Evolutionary conservation across 1,284 basidiomycete genomes (phyloP), one percentile per base, ranked within the genome.

Genomic region (Tilletiopsis washingtonensis): DNA sequence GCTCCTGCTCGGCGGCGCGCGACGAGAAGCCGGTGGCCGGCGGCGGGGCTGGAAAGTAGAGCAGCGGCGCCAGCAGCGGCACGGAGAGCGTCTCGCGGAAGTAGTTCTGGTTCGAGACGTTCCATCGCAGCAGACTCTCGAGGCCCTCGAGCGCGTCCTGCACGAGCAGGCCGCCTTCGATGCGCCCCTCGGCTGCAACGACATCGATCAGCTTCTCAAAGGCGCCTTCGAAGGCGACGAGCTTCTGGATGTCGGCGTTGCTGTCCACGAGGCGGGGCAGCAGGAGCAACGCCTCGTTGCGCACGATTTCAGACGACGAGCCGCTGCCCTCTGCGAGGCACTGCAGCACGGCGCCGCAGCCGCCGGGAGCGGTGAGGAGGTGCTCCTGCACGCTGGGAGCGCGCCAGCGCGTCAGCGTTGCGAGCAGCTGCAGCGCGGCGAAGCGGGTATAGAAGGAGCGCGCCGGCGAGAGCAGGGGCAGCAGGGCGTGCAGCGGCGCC

Each of bases 81-180:
- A 91, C 88, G 40, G 91, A 81, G 6, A 85, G 79, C 1, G 90
- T 88, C 76, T 94, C 91, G 51, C 89, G 84, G 77, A 99, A 96
- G 78, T 96, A 97, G 73, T 91, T 96, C 88, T 94, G 91, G 75
- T 97, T 98, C 3, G 91, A 93, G 23, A 85, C 83, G 73, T 99
- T 97, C 77, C 89, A 93, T 23, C 88, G 80, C 54, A 98, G 77
- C 24, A 99, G 77, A 4, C 81, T 81, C 62, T 91, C 90, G 20
- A 93, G 82, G 57, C 86, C 90, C 9, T 82, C 79, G 49, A 98
- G 77, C 9, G 88, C 88, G 62, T 93, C 86, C 61, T 89, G 85
- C 0, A 89, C 84, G 34, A 89, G 85, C 53, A 86, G 80, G 5
- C 91, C 91, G n/a, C 71, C 67, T 62, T 97, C 91, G 34, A 93